Evolutionary conservation across 176 grass and related monocot genomes (phyloP), one percentile per base, ranked within the genome.

Genomic region (Calamus simplicifolius): DNA sequence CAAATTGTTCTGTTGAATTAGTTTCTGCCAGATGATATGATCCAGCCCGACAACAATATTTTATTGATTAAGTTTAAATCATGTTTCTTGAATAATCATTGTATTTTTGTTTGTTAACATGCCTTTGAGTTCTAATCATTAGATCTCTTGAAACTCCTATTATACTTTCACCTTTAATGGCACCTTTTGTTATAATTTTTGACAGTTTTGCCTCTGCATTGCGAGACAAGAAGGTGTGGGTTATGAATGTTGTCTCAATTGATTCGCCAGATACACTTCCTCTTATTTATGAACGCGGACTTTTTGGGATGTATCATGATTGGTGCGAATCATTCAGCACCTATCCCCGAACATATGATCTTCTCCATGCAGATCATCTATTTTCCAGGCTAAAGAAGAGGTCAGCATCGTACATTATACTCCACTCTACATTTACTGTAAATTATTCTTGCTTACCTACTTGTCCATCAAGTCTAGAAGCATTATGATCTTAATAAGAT

Each of bases 281-380:
- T 53, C 5, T 72, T 16, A 72, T 72, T 31, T 72, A 72, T 25
- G 69, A 72, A n/a, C 58, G 69, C 26, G 69, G 69, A 43, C 18
- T 72, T 2, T 72, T 72, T 53, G 69, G 69, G 50, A 72, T 72
- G 16, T 72, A 72, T 35, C 69, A 72, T 62, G 58, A 72, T 29
- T 72, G 69, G 69, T 72, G 69, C 3, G 58, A 72, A 72, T 72
- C 69, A 43, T 72, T 72, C 26, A 72, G 50, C 49, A 72, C 69
- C n/a, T 72, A 72, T 23, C 69, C 69, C 1, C 61, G 69, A 29
- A 52, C 69, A 43, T 72, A 72, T 52, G 69, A 72, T 72, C 69
- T 72, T 18, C 58, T 72, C 4, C 69, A 72, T 1, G 69, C 69
- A 4, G 69, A 72, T 50, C 57, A 72, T 72, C 57, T 72, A 48